Percentiles rank a stretch among this genome's conserved stretches.
These are phyloP conservation scores for Venturia aucupariae DNA, from an alignment of 2,329 filamentous ascomycete species.

Conservation along the genomic window DNA sequence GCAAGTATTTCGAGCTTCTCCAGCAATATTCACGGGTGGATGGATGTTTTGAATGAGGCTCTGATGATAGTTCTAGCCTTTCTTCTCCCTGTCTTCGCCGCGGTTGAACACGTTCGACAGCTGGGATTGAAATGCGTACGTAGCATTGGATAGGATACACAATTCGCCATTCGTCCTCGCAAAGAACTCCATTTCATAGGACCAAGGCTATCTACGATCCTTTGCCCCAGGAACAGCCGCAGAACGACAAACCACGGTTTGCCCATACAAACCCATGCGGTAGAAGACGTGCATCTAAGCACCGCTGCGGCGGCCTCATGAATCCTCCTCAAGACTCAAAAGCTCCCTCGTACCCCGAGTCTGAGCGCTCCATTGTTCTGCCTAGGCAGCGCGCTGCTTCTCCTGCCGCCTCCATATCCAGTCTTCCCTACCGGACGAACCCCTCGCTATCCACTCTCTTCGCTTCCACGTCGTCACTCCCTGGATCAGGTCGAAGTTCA, in stretches of 20 bases:
- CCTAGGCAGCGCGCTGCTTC: conserved; percentile 17
- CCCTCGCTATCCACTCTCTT: conserved; percentile 44
- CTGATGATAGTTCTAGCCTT: neutral
- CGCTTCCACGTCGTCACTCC: conserved; percentile 39
- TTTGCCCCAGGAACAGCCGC: neutral
- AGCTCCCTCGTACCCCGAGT: conserved; percentile 10
- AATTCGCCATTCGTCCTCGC: neutral
- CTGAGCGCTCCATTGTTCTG: conserved; percentile 1
- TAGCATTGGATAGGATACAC: neutral
- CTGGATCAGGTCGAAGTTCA: conserved; percentile 32
- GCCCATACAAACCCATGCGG: neutral
- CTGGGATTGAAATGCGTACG: neutral
- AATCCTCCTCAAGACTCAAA: conserved; percentile 6
- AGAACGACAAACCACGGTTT: neutral
- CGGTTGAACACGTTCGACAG: neutral
- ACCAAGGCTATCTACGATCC: neutral
- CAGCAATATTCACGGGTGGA: neutral
- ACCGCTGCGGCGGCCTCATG: conserved; percentile 2
- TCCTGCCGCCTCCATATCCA: conserved; percentile 51
- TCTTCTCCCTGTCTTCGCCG: neutral
- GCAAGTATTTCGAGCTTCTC: neutral
- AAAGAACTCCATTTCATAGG: neutral
- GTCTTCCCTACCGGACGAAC: conserved; percentile 46
- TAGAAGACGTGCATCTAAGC: neutral
- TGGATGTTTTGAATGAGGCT: neutral